Base-by-base conservation (phyloP, 1,139 yeast genomes). In the Blastobotrys petasosporus region DNA sequence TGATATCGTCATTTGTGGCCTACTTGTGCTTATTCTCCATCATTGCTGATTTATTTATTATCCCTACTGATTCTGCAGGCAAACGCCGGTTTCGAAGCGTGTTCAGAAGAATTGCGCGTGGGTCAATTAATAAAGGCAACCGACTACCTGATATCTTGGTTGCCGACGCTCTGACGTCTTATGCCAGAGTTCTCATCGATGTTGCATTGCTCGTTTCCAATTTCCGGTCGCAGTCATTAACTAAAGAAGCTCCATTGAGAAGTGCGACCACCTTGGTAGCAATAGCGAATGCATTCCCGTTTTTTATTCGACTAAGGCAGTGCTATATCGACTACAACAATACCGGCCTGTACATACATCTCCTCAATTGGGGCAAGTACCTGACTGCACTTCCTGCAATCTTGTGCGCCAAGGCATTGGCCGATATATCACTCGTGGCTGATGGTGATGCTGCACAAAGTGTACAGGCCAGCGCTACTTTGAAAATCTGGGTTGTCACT, bases 101-200 rank as follows among this genome's bases (percentile, higher is more conserved):
- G 15, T 54, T 76, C 51, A 67, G 71, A 55, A 65, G 96, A 52
- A 68, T 82, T 42, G 41, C 75, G 17, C 39, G 67, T 41, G 87
- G 94, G 4, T 67, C 70, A 9, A 76, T 84, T 50, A 80, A 82
- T 54, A 55, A 65, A 23, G 71, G 74, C 2, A 53, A 59, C 34
- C 70, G 96, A 58, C 79, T 85, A 28, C 84, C 85, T 49, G 95
- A 88, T 60, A 84, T 87, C 41, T 66, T 90, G 48, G 64, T 87
- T 8, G 80, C 95, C 6, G 97, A 88, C 68, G 79, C 87, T 3
- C 67, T 88, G 44, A 83, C 92, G 1, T 85, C 95, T 0, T 87
- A 83, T 59, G 70, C 85, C 10, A 82, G 81, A 61, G 85, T 87
- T 0, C 57, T 85, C 44, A 81, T 84, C 45, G 97, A 90, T 64